phyloP scores from a whole-genome alignment of 495 filamentous ascomycete genomes.

The Penicillium paxilli region DNA sequence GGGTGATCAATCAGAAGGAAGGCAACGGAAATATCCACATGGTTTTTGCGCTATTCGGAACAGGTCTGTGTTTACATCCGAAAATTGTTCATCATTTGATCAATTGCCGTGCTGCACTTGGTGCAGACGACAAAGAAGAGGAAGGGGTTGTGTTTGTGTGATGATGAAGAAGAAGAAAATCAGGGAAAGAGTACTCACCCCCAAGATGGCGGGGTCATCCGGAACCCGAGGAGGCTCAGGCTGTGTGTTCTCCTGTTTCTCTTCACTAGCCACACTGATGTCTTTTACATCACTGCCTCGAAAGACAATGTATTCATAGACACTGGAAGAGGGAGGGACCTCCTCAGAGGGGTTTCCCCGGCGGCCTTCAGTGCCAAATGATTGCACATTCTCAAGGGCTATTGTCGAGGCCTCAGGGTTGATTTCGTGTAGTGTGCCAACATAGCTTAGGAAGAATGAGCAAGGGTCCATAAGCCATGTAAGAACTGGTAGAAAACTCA shows the following conservation, averaged over 20 bases:
- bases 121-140: not conserved
- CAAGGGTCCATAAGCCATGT: not conserved
- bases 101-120: conserved; percentile 22
- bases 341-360: conserved; percentile 74
- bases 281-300: conserved; percentile 99
- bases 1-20: conserved; percentile 83
- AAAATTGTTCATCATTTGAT: conserved; percentile 63
- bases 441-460: conserved; percentile 67
- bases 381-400: conserved; percentile 90
- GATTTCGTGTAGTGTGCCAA: conserved; percentile 95
- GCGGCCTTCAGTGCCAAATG: conserved; percentile 90
- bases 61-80: conserved; percentile 61
- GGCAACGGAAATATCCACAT: conserved; percentile 99
- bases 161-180: conserved; percentile 4
- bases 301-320: conserved; percentile 99
- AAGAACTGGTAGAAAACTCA: conserved; percentile 38
- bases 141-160: not conserved
- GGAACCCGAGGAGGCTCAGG: conserved; percentile 69
- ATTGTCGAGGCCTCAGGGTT: conserved; percentile 96
- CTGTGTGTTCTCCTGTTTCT: conserved; percentile 71
- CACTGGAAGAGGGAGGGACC: conserved; percentile 72
- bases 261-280: conserved; percentile 78
- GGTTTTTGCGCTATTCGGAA: conserved; percentile 83
- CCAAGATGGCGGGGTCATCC: conserved; percentile 94
- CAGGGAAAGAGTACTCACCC: conserved; percentile 68